These are phyloP conservation scores for Heterobasidion occidentale DNA, from an alignment of 1,284 basidiomycete genomes.

Conservation along the genomic window DNA sequence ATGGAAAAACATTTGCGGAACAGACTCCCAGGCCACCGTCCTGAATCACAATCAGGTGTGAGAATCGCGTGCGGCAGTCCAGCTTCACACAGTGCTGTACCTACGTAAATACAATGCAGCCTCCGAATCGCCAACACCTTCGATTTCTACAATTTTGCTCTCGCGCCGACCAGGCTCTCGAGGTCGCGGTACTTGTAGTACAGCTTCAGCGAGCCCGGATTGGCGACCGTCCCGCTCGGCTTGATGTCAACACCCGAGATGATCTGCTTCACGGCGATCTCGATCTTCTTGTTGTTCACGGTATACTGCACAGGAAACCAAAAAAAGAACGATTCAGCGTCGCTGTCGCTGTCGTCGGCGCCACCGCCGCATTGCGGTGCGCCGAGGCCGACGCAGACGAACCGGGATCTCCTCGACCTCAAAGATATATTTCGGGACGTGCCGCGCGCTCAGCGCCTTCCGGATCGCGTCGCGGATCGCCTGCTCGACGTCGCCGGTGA, in stretches of 20 bases:
- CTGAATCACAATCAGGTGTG: no score
- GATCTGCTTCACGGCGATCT: conserved; percentile 69
- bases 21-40: no score
- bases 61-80: no score
- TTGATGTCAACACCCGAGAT: conserved; percentile 52
- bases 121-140: no score
- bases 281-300: conserved; percentile 68
- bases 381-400: background rate
- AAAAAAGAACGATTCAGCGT: background rate
- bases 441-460: conserved; percentile 60
- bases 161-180: conserved; percentile 20
- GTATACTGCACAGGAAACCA: conserved; percentile 43
- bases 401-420: conserved; percentile 60
- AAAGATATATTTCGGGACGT: conserved; percentile 65
- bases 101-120: no score
- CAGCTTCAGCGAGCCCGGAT: conserved; percentile 52
- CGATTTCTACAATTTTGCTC: conserved; percentile 17
- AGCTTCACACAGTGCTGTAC: no score
- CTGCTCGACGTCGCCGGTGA: conserved; percentile 35
- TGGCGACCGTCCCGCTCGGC: conserved; percentile 64
- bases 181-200: conserved; percentile 56
- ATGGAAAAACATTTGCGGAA: no score
- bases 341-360: background rate
- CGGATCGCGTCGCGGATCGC: conserved; percentile 53
- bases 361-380: background rate